phyloP scores from a whole-genome alignment of 176 grass and related monocot species.

The Bothriochloa decipiens region DNA sequence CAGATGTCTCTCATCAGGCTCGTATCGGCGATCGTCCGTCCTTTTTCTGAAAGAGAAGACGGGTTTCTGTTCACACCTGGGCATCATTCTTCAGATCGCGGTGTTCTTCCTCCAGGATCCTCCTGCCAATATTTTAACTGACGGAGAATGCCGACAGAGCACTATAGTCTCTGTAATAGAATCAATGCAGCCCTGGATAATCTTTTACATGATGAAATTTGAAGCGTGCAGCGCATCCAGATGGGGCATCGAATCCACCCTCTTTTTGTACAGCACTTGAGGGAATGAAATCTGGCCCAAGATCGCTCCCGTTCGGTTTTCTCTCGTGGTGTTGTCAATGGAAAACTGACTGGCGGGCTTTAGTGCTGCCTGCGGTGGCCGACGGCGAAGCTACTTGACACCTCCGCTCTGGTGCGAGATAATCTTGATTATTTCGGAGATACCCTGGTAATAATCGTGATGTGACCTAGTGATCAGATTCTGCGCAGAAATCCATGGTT shows the following conservation, averaged over 20 bases:
- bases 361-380: conserved; percentile 13
- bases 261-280: conserved; percentile 27
- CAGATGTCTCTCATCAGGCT: background rate
- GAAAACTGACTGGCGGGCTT: background rate
- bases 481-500: background rate
- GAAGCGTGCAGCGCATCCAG: conserved; percentile 42
- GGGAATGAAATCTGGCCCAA: conserved; percentile 60
- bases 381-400: conserved; percentile 35
- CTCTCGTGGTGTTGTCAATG: conserved; percentile 14
- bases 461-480: conserved; percentile 31
- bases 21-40: background rate
- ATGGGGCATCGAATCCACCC: conserved; percentile 46
- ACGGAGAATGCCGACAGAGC: background rate
- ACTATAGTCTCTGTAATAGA: background rate
- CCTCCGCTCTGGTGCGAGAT: conserved; percentile 36
- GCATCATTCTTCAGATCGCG: conserved; percentile 22
- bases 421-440: conserved; percentile 33
- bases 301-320: conserved; percentile 43
- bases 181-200: background rate
- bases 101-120: conserved; percentile 41
- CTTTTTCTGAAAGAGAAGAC: background rate
- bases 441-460: conserved; percentile 32
- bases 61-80: conserved; percentile 40
- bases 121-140: conserved; percentile 2
- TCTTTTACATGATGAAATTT: background rate